These are phyloP conservation scores for Cladorrhinum sp. DNA, from an alignment of 2,329 filamentous ascomycete genomes.

Conservation along the genomic window DNA sequence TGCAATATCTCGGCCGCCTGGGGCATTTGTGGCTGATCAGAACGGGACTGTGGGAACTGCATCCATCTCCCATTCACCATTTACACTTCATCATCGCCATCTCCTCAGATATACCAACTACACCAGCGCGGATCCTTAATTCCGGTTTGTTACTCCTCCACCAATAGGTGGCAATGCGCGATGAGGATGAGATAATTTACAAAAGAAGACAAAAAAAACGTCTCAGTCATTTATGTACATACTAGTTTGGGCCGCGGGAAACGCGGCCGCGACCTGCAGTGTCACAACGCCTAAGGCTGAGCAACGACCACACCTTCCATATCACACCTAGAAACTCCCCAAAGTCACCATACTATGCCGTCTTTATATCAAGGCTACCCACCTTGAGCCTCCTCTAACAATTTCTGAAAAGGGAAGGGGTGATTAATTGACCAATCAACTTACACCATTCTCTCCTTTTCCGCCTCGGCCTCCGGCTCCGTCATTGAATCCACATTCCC, in stretches of 20 bases:
- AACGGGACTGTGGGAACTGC: background rate
- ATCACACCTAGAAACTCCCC: background rate
- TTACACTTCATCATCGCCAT: background rate
- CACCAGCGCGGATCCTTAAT: background rate
- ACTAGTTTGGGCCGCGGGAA: background rate
- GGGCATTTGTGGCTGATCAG: background rate
- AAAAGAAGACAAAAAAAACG: no score
- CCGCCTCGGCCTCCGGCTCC: background rate
- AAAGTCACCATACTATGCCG: no score
- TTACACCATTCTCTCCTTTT: background rate
- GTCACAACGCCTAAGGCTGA: background rate
- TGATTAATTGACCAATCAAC: background rate
- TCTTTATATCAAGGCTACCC: no score
- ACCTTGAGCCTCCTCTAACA: background rate
- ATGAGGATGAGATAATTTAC: background rate
- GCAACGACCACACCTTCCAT: background rate
- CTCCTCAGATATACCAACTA: background rate
- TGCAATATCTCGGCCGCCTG: background rate
- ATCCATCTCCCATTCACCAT: background rate
- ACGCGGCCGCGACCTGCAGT: background rate
- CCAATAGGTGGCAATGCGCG: background rate
- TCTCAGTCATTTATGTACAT: no score
- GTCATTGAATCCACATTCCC: background rate
- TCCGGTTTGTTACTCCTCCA: background rate
- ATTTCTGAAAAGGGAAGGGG: background rate